Conservation (phyloP, 768 basidiomycete species). For the Lentinus brumalis region DNA sequence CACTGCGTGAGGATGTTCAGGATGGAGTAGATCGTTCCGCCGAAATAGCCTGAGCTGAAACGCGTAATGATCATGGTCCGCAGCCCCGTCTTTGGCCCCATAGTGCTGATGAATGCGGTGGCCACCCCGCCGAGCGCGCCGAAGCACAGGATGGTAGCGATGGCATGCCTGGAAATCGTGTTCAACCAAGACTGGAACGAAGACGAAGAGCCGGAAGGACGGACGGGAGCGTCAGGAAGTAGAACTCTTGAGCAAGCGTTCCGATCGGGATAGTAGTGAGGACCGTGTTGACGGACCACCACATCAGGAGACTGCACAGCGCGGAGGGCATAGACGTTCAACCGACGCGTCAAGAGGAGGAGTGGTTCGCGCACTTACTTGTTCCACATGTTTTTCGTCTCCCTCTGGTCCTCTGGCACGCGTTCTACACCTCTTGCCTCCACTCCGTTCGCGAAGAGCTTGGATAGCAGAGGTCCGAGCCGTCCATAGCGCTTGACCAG, state of each 20-base stretch:
- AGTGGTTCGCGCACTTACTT: slow-evolving; percentile 33
- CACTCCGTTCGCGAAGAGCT: slow-evolving; percentile 49
- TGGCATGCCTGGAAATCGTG: slow-evolving; percentile 36
- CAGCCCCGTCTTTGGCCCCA: slow-evolving; percentile 55
- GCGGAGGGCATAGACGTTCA: neutral
- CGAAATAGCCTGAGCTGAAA: slow-evolving; percentile 51
- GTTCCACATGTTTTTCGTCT: slow-evolving; percentile 46
- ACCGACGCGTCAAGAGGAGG: slow-evolving; percentile 5
- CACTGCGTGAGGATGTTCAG: slow-evolving; percentile 52
- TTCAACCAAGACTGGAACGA: neutral
- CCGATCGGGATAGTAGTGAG: slow-evolving; percentile 52
- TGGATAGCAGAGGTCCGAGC: slow-evolving; percentile 29
- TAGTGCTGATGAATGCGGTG: slow-evolving; percentile 53
- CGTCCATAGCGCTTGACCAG: slow-evolving; percentile 27
- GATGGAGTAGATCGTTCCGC: slow-evolving; percentile 50
- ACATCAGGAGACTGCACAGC: slow-evolving; percentile 43
- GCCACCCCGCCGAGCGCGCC: slow-evolving; percentile 43
- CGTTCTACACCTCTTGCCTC: slow-evolving; percentile 59
- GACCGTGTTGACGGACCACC: slow-evolving; percentile 51
- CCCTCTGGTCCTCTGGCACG: slow-evolving; percentile 51
- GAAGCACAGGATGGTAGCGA: slow-evolving; percentile 50
- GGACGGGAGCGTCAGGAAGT: slow-evolving; percentile 48
- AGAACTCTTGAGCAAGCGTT: slow-evolving; percentile 48
- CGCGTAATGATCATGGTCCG: slow-evolving; percentile 56
- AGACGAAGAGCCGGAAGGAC: slow-evolving; percentile 18